These are phyloP conservation scores for Vitis hybrid DNA, from an alignment of 177 flowering plant genomes.

Conservation along the genomic window DNA sequence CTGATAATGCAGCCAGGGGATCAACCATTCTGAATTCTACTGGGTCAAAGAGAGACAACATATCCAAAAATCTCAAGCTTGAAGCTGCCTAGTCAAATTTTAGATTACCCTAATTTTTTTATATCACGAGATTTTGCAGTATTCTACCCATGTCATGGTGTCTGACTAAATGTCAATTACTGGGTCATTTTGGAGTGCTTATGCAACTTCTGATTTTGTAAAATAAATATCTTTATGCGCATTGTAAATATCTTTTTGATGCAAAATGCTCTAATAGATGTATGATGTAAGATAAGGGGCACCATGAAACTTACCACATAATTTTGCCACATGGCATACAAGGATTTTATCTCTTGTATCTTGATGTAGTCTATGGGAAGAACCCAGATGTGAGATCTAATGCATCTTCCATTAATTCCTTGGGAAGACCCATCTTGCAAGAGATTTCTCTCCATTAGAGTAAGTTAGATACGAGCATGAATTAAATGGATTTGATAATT, in stretches of 20 bases:
- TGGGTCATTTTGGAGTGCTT: not conserved
- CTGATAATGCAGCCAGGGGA: conserved; percentile 18
- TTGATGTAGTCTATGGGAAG: conserved; percentile 34
- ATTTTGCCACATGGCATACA: conserved; percentile 23
- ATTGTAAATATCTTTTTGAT: conserved; percentile 25
- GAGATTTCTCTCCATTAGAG: too few relatives aligned
- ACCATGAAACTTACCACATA: conserved; percentile 23
- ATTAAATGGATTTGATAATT: too few relatives aligned
- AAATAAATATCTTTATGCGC: not conserved
- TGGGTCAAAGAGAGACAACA: conserved; percentile 16
- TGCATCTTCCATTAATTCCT: conserved; percentile 6
- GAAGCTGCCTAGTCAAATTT: conserved; percentile 45
- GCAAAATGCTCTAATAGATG: conserved; percentile 47
- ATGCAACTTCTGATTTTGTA: not conserved
- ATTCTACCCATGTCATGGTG: not conserved
- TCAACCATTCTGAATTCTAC: conserved; percentile 11
- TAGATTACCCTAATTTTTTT: not conserved
- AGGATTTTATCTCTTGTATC: conserved; percentile 45
- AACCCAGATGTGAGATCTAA: conserved; percentile 23
- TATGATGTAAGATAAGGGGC: conserved; percentile 45
- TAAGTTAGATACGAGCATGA: too few relatives aligned
- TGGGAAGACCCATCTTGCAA: too few relatives aligned
- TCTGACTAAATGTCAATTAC: too few relatives aligned
- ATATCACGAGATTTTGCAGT: not conserved
- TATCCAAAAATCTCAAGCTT: conserved; percentile 25